Evolutionary conservation across 1,284 basidiomycete species (phyloP).

Genomic region (Boletellus sp.): DNA sequence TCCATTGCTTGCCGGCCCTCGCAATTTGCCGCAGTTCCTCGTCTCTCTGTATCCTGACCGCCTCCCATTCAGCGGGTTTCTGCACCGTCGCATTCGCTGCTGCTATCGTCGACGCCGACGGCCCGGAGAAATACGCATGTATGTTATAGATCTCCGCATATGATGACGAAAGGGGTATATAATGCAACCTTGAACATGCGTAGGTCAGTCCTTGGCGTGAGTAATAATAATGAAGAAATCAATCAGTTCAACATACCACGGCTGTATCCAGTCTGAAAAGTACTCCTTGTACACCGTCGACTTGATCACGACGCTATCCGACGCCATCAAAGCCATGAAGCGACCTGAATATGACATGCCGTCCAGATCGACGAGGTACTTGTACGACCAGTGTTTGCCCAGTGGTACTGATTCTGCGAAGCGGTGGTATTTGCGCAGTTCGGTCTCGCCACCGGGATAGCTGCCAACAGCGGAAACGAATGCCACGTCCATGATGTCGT

Average conservation of each 20-base stretch:
- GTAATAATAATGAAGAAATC: neutral
- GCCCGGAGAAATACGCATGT: constrained; percentile 85
- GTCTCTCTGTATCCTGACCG: constrained; percentile 62
- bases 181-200: constrained; percentile 76
- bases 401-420: constrained; percentile 78
- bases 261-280: constrained; percentile 81
- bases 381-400: constrained; percentile 87
- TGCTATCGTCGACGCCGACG: constrained; percentile 56
- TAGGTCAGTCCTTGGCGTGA: neutral
- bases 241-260: constrained; percentile 55
- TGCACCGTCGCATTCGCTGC: constrained; percentile 42
- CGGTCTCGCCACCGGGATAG: constrained; percentile 80
- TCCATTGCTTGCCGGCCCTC: constrained; percentile 86
- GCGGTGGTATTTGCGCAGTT: constrained; percentile 64
- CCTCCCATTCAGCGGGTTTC: constrained; percentile 23
- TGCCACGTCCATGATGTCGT: constrained; percentile 83
- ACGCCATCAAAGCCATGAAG: constrained; percentile 83
- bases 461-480: constrained; percentile 77
- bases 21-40: constrained; percentile 77
- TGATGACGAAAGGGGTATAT: constrained; percentile 81
- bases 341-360: constrained; percentile 93
- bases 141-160: constrained; percentile 93
- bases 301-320: constrained; percentile 87
- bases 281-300: constrained; percentile 88
- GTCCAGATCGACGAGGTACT: constrained; percentile 88